phyloP scores from a whole-genome alignment of 2,329 filamentous ascomycete genomes.

The Orbilia brochopaga region DNA sequence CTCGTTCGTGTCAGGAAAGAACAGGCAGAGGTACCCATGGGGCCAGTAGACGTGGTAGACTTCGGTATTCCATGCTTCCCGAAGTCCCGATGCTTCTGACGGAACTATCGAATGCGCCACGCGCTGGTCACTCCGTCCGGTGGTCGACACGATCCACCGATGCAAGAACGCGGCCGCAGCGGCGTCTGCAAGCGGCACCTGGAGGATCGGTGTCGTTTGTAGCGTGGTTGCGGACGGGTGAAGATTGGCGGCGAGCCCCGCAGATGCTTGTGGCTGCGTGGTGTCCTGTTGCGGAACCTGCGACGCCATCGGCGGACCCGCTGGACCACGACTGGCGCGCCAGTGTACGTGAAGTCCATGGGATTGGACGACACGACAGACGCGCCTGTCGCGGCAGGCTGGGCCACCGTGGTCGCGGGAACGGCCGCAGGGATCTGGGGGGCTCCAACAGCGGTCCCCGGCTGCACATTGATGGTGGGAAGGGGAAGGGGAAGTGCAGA shows the following conservation, averaged over 20 bases:
- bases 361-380: conserved; percentile 6
- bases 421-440: conserved; percentile 3
- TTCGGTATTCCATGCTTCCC: conserved; percentile 40
- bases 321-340: conserved; percentile 1
- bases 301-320: background rate
- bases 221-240: background rate
- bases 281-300: background rate
- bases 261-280: background rate
- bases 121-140: conserved; percentile 27
- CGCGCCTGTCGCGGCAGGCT: conserved; percentile 6
- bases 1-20: conserved; percentile 26
- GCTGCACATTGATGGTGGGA: background rate
- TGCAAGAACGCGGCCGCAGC: background rate
- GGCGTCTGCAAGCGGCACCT: conserved; percentile 7
- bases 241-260: conserved; percentile 22
- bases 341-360: conserved; percentile 23
- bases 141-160: conserved; percentile 25
- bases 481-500: background rate
- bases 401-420: conserved; percentile 4
- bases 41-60: conserved; percentile 35
- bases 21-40: conserved; percentile 36
- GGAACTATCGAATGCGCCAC: conserved; percentile 21
- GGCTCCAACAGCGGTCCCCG: conserved; percentile 20
- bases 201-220: conserved; percentile 5
- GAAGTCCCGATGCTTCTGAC: conserved; percentile 29